A percentile compares a stretch with the other conserved stretches of the same genome.
These are phyloP conservation scores for Carex cristatella DNA, from an alignment of 176 grass and related monocot species.

Conservation along the genomic window DNA sequence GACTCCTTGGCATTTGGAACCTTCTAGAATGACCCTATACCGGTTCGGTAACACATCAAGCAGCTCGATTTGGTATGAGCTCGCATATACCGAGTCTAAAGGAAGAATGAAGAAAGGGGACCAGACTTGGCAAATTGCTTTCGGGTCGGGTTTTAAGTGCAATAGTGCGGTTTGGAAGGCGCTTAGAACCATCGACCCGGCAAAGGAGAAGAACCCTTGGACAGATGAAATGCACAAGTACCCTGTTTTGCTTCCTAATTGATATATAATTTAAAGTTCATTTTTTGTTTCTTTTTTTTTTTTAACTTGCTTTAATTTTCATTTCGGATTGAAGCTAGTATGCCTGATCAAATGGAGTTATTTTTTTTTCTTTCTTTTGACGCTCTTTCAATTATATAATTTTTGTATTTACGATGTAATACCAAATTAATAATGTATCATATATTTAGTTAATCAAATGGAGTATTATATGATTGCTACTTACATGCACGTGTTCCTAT, in stretches of 20 bases:
- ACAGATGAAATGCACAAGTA: constrained; percentile 27
- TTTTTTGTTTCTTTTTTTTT: background rate
- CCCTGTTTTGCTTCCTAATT: constrained; percentile 27
- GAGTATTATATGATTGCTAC: background rate
- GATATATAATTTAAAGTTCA: background rate
- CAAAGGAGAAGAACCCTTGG: constrained; percentile 38
- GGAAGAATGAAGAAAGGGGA: constrained; percentile 33
- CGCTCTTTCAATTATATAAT: background rate
- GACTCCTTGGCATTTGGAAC: constrained; percentile 24
- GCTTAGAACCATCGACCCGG: constrained; percentile 24
- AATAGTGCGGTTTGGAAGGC: constrained; percentile 45
- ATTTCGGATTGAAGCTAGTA: background rate
- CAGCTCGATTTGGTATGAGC: constrained; percentile 37
- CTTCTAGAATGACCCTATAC: constrained; percentile 35
- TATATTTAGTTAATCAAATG: background rate
- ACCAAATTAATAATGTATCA: background rate
- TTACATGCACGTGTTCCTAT: background rate
- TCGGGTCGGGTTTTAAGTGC: constrained; percentile 41
- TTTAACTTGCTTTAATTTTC: background rate
- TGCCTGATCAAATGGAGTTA: background rate
- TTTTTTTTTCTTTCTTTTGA: background rate
- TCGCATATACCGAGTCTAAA: constrained; percentile 29
- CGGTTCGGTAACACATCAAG: constrained; percentile 39
- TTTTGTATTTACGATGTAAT: background rate
- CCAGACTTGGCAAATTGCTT: constrained; percentile 30